phyloP scores from a whole-genome alignment of 139 green algal species.

The Tetraselmis chui region DNA sequence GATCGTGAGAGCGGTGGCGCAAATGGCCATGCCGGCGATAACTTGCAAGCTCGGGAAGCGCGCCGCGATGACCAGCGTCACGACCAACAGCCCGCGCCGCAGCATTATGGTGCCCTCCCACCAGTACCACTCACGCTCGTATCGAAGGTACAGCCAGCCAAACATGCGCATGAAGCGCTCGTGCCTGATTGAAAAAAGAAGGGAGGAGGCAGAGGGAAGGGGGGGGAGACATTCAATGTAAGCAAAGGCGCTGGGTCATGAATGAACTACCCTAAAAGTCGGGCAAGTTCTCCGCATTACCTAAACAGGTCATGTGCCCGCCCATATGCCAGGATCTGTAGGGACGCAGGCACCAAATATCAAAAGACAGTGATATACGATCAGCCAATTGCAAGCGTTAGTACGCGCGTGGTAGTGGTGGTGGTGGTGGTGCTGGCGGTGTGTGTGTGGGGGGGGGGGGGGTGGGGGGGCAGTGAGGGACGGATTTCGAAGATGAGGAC shows the following conservation, averaged over 20 bases:
- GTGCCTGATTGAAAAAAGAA: background rate
- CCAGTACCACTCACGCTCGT: background rate
- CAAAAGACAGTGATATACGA: no score
- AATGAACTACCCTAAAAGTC: background rate
- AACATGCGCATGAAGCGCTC: background rate
- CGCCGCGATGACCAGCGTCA: background rate
- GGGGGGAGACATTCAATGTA: background rate
- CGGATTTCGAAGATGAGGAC: background rate
- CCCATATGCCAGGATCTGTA: background rate
- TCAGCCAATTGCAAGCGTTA: no score
- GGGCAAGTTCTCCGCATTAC: background rate
- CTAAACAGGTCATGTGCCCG: background rate
- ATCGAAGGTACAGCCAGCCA: slow-evolving; percentile 1
- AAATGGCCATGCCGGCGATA: background rate
- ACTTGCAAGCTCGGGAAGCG: background rate
- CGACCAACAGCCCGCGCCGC: background rate
- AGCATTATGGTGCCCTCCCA: background rate
- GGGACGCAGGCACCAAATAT: background rate
- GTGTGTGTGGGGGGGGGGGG: no score
- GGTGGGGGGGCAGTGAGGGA: background rate
- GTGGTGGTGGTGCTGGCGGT: no score
- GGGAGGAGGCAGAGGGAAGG: background rate
- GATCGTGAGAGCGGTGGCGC: background rate
- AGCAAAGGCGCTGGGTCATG: background rate
- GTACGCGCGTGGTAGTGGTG: no score